phyloP scores from a whole-genome alignment of 2,329 filamentous ascomycete species.

The Ustulina deusta region DNA sequence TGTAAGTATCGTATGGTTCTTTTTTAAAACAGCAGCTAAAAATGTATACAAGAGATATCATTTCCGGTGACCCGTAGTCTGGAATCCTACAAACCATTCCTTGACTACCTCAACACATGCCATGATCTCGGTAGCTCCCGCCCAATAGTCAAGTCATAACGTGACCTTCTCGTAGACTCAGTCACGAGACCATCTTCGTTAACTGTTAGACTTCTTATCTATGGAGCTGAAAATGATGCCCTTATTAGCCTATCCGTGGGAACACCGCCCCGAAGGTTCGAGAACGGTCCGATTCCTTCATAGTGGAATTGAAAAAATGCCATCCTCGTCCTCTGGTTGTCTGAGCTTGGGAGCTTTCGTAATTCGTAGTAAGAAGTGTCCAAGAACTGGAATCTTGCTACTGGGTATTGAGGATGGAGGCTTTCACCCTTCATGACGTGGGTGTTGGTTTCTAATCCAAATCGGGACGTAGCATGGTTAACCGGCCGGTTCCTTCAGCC shows the following conservation, averaged over 20 bases:
- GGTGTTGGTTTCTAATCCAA: not conserved
- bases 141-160: not conserved
- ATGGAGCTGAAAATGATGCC: conserved; percentile 24
- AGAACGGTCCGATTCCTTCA: conserved; percentile 20
- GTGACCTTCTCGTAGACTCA: not conserved
- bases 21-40: conserved; percentile 1
- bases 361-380: not conserved
- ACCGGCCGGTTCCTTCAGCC: conserved; percentile 31
- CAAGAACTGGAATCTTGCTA: not conserved
- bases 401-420: not conserved
- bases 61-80: not conserved
- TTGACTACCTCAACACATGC: conserved; percentile 18
- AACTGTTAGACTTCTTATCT: not conserved
- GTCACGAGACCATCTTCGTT: not conserved
- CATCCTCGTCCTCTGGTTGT: not conserved
- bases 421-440: not conserved
- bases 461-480: not conserved
- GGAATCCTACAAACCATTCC: conserved; percentile 1
- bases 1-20: not conserved
- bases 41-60: conserved; percentile 6
- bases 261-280: not conserved
- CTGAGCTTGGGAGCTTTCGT: not conserved
- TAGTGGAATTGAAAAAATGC: not conserved
- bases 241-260: conserved; percentile 19
- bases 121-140: conserved; percentile 7